Evolutionary conservation across 352 stramenopile species (phyloP), one percentile per base, ranked within the genome.

Genomic region (Blastocystis sp.): DNA sequence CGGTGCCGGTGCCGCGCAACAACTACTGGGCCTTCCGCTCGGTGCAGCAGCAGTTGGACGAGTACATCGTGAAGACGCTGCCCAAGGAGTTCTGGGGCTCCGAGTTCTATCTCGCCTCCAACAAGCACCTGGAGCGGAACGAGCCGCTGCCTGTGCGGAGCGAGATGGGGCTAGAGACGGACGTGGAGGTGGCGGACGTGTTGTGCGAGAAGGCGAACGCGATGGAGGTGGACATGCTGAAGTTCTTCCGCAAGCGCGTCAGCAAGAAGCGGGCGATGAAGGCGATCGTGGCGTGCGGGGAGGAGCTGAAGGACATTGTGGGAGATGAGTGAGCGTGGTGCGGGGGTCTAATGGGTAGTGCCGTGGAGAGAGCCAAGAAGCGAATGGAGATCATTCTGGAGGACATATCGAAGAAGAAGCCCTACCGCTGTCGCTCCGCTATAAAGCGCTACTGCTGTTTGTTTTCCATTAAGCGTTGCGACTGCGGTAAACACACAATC

Each of bases 11-110:
- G 19, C 74, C 60, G 2, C 17, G 21, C 19, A n/a, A 81, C 14
- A 34, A 68, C 40, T 28, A 62, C 21, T 28, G 34, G 6, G 11
- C 14, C 17, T 38, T 54, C 1, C 9, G 40, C 24, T 21, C 21
- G 1, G 34, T 84, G 0, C 54, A 69, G 34, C 54, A 57, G 0
- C 52, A 59, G 38, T 9, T 84, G 24, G 74, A 84, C 61, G 14
- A 52, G 2, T 57, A 34, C 21, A 84, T 84, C 54, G 74, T 84
- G 3, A 38, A 43, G 38, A 11, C 9, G 45, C 28, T 84, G 10
- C 74, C 74, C 38, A 61, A 38, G 45, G 74, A 84, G 57, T 84
- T 84, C 21, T 84, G 74, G 74, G 54, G 74, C 11, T 68, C 45
- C 24, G 34, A 34, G 4, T 84, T 84, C 54, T 84, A 84, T 45